Conservation (phyloP, 106 monocot species). For the Narthecium ossifragum region DNA sequence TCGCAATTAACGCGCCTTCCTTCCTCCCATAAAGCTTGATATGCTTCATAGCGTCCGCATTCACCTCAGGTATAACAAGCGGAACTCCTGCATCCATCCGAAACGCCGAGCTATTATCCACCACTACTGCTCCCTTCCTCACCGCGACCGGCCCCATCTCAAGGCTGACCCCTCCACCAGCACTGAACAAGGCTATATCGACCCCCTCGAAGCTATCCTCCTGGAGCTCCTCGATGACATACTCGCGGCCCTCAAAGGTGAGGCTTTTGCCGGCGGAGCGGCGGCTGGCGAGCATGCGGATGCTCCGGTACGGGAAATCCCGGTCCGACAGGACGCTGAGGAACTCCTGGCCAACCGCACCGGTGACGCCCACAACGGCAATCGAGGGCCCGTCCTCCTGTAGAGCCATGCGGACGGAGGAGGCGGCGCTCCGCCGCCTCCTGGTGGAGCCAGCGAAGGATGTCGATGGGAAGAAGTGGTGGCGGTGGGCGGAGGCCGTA, state of each 20-base stretch:
- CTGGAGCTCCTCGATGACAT: conserved; percentile 60
- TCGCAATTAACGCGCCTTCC: conserved; percentile 76
- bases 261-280: conserved; percentile 66
- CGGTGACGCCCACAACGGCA: conserved; percentile 86
- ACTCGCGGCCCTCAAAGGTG: conserved; percentile 58
- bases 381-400: conserved; percentile 68
- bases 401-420: conserved; percentile 46
- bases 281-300: conserved; percentile 71
- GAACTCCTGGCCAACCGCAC: conserved; percentile 97
- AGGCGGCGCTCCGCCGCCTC: neutral
- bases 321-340: conserved; percentile 82
- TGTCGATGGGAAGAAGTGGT: neutral
- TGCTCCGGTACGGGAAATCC: conserved; percentile 74
- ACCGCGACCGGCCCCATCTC: conserved; percentile 65
- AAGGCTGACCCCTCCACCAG: conserved; percentile 75
- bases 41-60: conserved; percentile 73
- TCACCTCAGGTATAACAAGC: conserved; percentile 90
- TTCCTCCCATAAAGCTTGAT: conserved; percentile 42
- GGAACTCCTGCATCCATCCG: conserved; percentile 78
- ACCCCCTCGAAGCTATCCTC: conserved; percentile 83
- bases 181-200: conserved; percentile 85
- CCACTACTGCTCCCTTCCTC: conserved; percentile 63
- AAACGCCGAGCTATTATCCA: conserved; percentile 94
- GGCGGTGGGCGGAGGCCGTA: neutral
- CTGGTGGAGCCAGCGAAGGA: neutral